Evolutionary conservation across 352 stramenopile species (phyloP).

Genomic region (Aphanomyces stellatus): DNA sequence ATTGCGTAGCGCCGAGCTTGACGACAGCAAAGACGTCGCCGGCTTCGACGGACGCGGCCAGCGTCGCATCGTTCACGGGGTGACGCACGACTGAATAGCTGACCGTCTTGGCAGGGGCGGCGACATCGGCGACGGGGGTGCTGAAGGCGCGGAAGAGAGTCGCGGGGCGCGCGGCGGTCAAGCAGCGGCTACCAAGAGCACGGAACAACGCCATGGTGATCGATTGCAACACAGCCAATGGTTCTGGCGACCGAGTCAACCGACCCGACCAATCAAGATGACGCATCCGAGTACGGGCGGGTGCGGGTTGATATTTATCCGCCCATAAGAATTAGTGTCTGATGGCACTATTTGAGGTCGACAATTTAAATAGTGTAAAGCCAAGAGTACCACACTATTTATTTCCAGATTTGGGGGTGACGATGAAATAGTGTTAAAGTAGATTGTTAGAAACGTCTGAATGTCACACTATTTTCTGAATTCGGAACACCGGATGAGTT

Average conservation of each 20-base stretch:
- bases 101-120: conserved; percentile 19
- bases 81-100: conserved; percentile 71
- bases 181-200: neutral
- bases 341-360: too few relatives aligned
- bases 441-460: too few relatives aligned
- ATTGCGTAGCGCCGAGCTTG: conserved; percentile 77
- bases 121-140: conserved; percentile 11
- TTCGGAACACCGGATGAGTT: too few relatives aligned
- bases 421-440: too few relatives aligned
- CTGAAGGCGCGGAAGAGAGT: conserved; percentile 8
- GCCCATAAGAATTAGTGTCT: too few relatives aligned
- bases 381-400: too few relatives aligned
- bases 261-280: neutral
- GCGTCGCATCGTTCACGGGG: conserved; percentile 52
- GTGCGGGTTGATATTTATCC: too few relatives aligned
- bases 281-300: too few relatives aligned
- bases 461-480: too few relatives aligned
- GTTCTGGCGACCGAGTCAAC: neutral
- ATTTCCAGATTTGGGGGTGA: too few relatives aligned
- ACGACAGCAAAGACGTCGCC: conserved; percentile 79
- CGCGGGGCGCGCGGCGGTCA: neutral
- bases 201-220: conserved; percentile 19
- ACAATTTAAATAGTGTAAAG: neutral
- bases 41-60: conserved; percentile 29
- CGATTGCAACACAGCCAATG: conserved; percentile 6